Conservation (phyloP, 176 grass and related monocot genomes). For the Bonia amplexicaulis region DNA sequence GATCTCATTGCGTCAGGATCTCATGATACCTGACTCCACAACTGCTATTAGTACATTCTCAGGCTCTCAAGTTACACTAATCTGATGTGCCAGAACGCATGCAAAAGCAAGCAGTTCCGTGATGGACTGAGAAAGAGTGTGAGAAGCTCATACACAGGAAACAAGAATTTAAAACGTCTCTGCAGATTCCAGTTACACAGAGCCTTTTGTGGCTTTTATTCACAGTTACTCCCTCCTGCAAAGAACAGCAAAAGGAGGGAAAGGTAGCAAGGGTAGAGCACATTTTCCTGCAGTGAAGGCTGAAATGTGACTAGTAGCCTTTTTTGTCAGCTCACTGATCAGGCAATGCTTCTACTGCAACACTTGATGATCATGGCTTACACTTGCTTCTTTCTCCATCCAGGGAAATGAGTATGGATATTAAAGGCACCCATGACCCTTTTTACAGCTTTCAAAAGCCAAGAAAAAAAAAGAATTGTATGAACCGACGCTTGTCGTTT, state of each 20-base stretch:
- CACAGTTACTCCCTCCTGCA: not conserved
- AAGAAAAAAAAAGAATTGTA: slow-evolving; percentile 8
- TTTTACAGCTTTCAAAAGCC: slow-evolving; percentile 19
- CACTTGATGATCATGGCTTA: slow-evolving; percentile 19
- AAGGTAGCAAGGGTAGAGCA: not conserved
- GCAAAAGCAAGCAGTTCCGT: not conserved
- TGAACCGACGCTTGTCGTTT: not conserved
- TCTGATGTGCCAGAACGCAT: not conserved
- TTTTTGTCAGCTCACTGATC: slow-evolving; percentile 21
- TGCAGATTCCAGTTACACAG: not conserved
- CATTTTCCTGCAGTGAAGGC: slow-evolving; percentile 28
- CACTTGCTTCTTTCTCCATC: slow-evolving; percentile 19
- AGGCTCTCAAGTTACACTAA: not conserved
- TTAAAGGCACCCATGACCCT: slow-evolving; percentile 24
- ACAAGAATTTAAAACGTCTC: not conserved
- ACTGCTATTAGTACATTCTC: not conserved
- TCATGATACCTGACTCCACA: not conserved
- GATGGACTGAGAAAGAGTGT: not conserved
- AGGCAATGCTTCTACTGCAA: slow-evolving; percentile 16
- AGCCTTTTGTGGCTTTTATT: slow-evolving; percentile 7
- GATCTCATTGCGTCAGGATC: not conserved
- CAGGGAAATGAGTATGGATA: slow-evolving; percentile 26
- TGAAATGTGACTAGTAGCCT: slow-evolving; percentile 18
- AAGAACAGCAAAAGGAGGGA: not conserved
- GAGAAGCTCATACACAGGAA: slow-evolving; percentile 7